Conservation (phyloP, 2,329 filamentous ascomycete species). For the Xylariaceae sp. region DNA sequence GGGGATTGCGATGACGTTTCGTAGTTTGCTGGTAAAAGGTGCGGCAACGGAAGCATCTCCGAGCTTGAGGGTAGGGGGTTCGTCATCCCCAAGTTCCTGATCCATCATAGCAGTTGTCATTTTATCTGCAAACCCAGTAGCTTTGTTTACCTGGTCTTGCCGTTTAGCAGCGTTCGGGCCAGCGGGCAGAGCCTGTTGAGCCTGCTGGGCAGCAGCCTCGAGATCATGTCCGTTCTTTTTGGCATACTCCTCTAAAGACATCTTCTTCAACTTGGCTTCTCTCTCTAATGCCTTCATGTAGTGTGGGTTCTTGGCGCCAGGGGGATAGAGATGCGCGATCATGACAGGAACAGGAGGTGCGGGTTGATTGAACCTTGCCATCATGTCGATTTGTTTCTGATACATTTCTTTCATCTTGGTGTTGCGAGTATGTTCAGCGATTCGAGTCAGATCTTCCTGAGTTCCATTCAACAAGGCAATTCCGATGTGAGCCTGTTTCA, state of each 20-base stretch:
- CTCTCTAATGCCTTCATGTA: slow-evolving; percentile 87
- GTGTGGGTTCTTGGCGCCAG: slow-evolving; percentile 87
- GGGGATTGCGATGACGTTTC: slow-evolving; percentile 93
- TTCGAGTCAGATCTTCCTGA: slow-evolving; percentile 82
- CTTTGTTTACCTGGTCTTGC: slow-evolving; percentile 65
- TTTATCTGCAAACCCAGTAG: slow-evolving; percentile 78
- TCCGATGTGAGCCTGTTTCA: slow-evolving; percentile 97
- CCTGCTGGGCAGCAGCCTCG: slow-evolving; percentile 63
- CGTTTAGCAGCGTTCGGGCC: slow-evolving; percentile 55
- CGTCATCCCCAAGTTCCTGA: slow-evolving; percentile 77
- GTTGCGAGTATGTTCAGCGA: slow-evolving; percentile 88
- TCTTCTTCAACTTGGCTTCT: slow-evolving; percentile 75
- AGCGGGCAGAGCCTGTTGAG: slow-evolving; percentile 54
- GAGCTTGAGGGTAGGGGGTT: slow-evolving; percentile 93
- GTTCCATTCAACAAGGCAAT: slow-evolving; percentile 95
- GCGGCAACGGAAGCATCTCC: slow-evolving; percentile 96
- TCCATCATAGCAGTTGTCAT: slow-evolving; percentile 87
- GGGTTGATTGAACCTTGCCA: slow-evolving; percentile 93
- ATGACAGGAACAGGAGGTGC: slow-evolving; percentile 84
- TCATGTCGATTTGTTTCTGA: slow-evolving; percentile 88
- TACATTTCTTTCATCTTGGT: slow-evolving; percentile 99
- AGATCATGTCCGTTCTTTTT: slow-evolving; percentile 51
- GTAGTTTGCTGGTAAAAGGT: slow-evolving; percentile 95
- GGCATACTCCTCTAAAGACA: slow-evolving; percentile 56
- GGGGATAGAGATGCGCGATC: slow-evolving; percentile 92